A percentile compares a stretch with the other conserved stretches of the same genome.
These are phyloP conservation scores for Phytopythium vexans DNA, from an alignment of 352 stramenopile species.

Conservation along the genomic window DNA sequence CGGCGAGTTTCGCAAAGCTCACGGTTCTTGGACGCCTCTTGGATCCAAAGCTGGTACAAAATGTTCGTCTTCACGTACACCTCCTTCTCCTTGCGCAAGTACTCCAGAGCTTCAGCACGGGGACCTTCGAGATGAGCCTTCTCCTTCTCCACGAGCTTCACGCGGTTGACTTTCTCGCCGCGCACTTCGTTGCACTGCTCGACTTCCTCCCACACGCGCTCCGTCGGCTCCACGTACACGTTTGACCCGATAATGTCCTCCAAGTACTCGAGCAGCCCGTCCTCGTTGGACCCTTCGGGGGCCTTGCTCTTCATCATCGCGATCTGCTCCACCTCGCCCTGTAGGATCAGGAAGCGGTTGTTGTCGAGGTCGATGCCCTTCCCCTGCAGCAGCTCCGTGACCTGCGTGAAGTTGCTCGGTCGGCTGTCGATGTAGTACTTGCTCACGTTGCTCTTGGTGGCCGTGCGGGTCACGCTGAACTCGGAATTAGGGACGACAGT, in stretches of 20 bases:
- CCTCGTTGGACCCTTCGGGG: constrained; percentile 89
- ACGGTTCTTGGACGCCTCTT: constrained; percentile 78
- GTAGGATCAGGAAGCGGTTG: constrained; percentile 99
- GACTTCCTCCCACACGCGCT: constrained; percentile 91
- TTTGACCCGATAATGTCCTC: constrained; percentile 99
- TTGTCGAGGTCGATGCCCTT: constrained; percentile 99
- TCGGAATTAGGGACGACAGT: constrained; percentile 88
- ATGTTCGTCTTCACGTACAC: constrained; percentile 97
- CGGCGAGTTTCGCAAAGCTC: constrained; percentile 61
- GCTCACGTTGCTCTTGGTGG: constrained; percentile 93
- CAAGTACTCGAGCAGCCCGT: constrained; percentile 99
- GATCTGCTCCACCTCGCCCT: constrained; percentile 97
- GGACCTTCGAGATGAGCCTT: constrained; percentile 92
- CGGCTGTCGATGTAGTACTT: constrained; percentile 97
- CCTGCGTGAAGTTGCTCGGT: constrained; percentile 92
- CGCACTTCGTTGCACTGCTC: constrained; percentile 92
- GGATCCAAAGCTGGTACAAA: constrained; percentile 94
- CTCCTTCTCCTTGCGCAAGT: constrained; percentile 94
- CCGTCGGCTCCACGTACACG: constrained; percentile 96
- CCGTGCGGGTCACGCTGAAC: constrained; percentile 92
- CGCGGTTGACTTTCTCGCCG: constrained; percentile 95
- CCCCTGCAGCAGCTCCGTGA: constrained; percentile 91
- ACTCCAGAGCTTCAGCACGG: constrained; percentile 93
- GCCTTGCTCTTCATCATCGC: constrained; percentile 99
- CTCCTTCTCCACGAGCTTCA: constrained; percentile 99